Evolutionary conservation across 2,329 filamentous ascomycete species (phyloP), one percentile per base, ranked within the genome.

Genomic region (Metarhizium robertsii): DNA sequence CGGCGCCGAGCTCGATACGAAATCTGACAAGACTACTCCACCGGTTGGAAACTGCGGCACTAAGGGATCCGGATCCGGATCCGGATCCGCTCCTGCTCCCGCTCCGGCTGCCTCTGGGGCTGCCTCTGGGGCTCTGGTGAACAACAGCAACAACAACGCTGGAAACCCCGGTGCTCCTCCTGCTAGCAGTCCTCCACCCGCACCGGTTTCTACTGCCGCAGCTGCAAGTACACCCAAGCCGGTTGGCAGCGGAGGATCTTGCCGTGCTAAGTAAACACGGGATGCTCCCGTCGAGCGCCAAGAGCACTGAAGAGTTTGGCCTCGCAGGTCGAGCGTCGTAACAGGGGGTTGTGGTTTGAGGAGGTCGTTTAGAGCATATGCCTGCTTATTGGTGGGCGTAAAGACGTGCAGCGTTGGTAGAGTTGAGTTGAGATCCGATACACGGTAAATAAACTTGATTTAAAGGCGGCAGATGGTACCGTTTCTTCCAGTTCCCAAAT

Each of bases 1-100:
- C 7, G 88, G 87, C 50, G 68, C 74, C 1, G 76, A 81, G 55
- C 76, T 83, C 50, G 70, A 67, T 63, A 66, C 67, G 55, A 67
- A 66, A 50, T 68, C 69, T 20, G 59, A 63, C 52, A 67, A 64
- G 55, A 69, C 70, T n/a, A 65, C 66, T 16, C 62, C 66, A 14
- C 73, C 75, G 7, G 59, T 62, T 53, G 65, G 71, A 32, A 67
- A 60, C 55, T 74, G 66, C 29, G 38, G 38, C 38, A 11, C 38
- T 40, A 63, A 63, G 45, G 34, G 48, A n/a, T 34, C 16, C 6
- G 18, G 42, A 8, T 45, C 42, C 8, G 25, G 25, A 25, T 25
- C 20, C 3, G 42, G 42, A 8, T 18, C 42, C 14, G 16, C 42
- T 18, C 11, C 42, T 5, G 18, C 38, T 16, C 13, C 38, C 14